These are phyloP conservation scores for Candida chilensis DNA, from an alignment of 805 yeast species.

Conservation along the genomic window DNA sequence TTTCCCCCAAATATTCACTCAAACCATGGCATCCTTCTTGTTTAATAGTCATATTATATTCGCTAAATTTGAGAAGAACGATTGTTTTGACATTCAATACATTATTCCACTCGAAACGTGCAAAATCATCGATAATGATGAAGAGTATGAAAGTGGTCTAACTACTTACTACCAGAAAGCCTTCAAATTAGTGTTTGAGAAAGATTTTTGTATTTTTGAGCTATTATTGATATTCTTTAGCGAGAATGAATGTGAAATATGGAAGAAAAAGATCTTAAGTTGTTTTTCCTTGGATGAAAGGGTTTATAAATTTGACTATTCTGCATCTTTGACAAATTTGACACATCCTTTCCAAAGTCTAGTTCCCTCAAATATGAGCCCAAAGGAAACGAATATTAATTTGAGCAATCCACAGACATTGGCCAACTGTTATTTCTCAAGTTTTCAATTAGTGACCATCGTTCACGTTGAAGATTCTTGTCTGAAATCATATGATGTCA, in stretches of 20 bases:
- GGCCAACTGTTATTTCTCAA: neutral
- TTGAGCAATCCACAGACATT: neutral
- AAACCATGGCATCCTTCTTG: constrained; percentile 12
- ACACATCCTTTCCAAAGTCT: neutral
- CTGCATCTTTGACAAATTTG: neutral
- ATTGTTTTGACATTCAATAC: constrained; percentile 8
- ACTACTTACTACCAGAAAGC: constrained; percentile 8
- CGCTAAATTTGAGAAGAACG: constrained; percentile 3
- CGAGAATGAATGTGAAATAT: constrained; percentile 9
- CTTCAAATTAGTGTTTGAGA: constrained; percentile 17
- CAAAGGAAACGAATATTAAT: neutral
- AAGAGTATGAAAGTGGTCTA: constrained; percentile 13
- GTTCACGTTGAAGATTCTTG: neutral
- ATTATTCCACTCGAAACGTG: constrained; percentile 17
- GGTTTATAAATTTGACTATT: neutral
- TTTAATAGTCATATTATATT: constrained; percentile 19
- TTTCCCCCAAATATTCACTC: constrained; percentile 1
- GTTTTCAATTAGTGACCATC: neutral
- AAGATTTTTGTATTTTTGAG: constrained; percentile 14
- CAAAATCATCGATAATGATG: constrained; percentile 6
- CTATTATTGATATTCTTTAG: constrained; percentile 9
- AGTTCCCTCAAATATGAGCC: neutral
- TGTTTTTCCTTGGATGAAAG: neutral
- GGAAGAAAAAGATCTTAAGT: constrained; percentile 8
- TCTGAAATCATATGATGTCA: neutral